Evolutionary conservation across 176 grass and related monocot species (phyloP), one percentile per base, ranked within the genome.

Genomic region (Thalia dealbata): DNA sequence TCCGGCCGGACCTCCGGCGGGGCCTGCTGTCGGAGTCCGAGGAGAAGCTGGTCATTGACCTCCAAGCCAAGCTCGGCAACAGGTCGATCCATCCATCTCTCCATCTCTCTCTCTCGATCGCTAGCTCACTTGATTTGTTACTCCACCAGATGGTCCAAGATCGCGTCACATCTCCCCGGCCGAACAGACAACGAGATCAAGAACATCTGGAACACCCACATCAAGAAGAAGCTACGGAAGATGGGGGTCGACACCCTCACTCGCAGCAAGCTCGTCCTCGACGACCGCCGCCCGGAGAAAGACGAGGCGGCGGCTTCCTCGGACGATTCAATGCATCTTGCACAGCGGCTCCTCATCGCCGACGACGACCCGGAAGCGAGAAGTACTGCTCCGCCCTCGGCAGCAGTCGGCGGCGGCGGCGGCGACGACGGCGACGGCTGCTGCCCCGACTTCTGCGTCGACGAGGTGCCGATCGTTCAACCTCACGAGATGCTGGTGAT

Each of bases 131-230:
- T 38, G 4, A 2, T 38, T 4, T 38, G 1, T 4, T 4, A 2
- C 32, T 38, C 32, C 32, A 38, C 32, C 51, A 96, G 91, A 72
- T 99, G 95, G 90, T 93, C 95, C 44, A 99, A 99, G 87, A 97
- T 97, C 61, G 93, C 93, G n/a, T 82, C 89, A 44, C 65, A 75
- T 29, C 90, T 97, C 0, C 93, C 93, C 0, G 93, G 93, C 16
- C 79, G 93, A 76, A 97, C 93, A 6, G 93, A 99, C 79, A 99
- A 99, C 66, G 95, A 99, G 78, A 93, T 99, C 67, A 99, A 99
- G 87, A 99, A 99, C 77, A 83, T 88, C 56, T 99, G 95, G 95
- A 92, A 99, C 83, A 99, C 95, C 0, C 90, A 99, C 78, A 93
- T 99, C 83, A 88, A 87, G 67, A 97, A 96, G 81, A 96, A 96